Base-by-base conservation (phyloP, 495 filamentous ascomycete species). In the Trichoderma gamsii region DNA sequence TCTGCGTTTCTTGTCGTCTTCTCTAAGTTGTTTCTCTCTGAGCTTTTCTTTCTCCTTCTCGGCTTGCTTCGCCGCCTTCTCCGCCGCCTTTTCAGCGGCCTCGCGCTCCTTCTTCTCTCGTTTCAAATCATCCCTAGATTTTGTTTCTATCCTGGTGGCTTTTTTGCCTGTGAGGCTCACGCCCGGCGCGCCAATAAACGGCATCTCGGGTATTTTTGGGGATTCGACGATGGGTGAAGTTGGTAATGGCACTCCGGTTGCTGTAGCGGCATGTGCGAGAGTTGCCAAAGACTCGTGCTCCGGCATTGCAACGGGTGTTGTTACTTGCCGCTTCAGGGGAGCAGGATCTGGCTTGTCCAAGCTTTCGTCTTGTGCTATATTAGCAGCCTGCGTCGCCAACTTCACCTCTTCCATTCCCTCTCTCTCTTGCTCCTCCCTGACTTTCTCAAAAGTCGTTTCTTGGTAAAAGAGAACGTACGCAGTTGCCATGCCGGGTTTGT, bases 401-500 rank as follows among this genome's bases (percentile, higher is more conserved):
- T 85, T 82, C 56, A 88, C 85, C 67, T 89, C 81, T 32, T 90
- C 86, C 63, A 87, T 77, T 29, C 89, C 89, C 75, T 97, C 93
- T 29, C 88, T 88, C 70, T 97, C 92, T 76, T 97, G 89, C 71
- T 88, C 86, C 67, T 82, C 89, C 70, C 89, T 83, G 63, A 98
- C 87, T 64, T 91, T 92, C 76, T 98, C 95, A 23, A 92, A 80
- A 2, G 93, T 97, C 2, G 93, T 97, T 76, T 99, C 94, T 74
- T 97, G 95, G 74, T 99, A 99, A 78, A 99, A 98, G 1, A 99
- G 81, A 23, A 99, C 93, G 73, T 99, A 99, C 25, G 95, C 95
- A 77, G 93, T 97, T 23, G 95, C 96, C 75, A 93, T 84, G 1
- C 92, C 92, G 18, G 92, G 90, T 70, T 90, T 89, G 73, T 97